A percentile compares a stretch with the other conserved stretches of the same genome.
These are phyloP conservation scores for Babesia bigemina DNA, from an alignment of 169 alveolate species.

Conservation along the genomic window DNA sequence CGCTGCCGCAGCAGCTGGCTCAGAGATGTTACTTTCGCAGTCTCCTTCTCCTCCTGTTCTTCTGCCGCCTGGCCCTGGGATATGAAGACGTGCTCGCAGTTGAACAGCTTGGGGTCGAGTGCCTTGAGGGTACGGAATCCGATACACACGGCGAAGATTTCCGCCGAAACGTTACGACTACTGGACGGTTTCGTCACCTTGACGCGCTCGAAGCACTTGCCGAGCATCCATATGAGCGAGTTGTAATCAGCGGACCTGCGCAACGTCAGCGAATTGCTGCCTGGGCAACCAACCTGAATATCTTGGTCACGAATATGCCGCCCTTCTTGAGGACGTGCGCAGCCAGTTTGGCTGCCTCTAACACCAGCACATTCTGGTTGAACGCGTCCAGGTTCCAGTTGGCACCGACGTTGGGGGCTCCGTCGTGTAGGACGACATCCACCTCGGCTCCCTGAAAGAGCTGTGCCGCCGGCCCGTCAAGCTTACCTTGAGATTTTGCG, in stretches of 20 bases:
- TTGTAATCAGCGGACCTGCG: slow-evolving; percentile 94
- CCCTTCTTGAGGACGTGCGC: slow-evolving; percentile 76
- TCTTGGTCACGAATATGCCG: slow-evolving; percentile 74
- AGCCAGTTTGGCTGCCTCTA: slow-evolving; percentile 92
- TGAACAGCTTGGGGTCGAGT: slow-evolving; percentile 94
- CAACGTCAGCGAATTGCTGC: slow-evolving; percentile 89
- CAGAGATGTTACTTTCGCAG: slow-evolving; percentile 60
- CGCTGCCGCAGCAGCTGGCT: slow-evolving; percentile 76
- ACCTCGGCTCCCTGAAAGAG: slow-evolving; percentile 86
- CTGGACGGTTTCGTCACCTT: slow-evolving; percentile 98
- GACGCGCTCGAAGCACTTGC: slow-evolving; percentile 93
- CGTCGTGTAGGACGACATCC: slow-evolving; percentile 98
- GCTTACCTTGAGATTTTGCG: slow-evolving; percentile 17
- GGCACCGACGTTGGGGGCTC: slow-evolving; percentile 99
- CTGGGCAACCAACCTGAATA: slow-evolving; percentile 77
- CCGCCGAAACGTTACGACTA: slow-evolving; percentile 97
- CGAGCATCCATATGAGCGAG: slow-evolving; percentile 94
- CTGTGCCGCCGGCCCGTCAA: not conserved
- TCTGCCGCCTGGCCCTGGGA: slow-evolving; percentile 20
- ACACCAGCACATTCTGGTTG: slow-evolving; percentile 93
- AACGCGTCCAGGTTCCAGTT: slow-evolving; percentile 98
- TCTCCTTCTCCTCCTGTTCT: slow-evolving; percentile 62
- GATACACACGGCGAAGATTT: slow-evolving; percentile 93
- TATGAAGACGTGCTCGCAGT: slow-evolving; percentile 91
- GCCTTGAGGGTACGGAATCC: slow-evolving; percentile 92